These are phyloP conservation scores for Mesembryanthemum crystallinum DNA, from an alignment of 148 eudicot species.

Conservation along the genomic window DNA sequence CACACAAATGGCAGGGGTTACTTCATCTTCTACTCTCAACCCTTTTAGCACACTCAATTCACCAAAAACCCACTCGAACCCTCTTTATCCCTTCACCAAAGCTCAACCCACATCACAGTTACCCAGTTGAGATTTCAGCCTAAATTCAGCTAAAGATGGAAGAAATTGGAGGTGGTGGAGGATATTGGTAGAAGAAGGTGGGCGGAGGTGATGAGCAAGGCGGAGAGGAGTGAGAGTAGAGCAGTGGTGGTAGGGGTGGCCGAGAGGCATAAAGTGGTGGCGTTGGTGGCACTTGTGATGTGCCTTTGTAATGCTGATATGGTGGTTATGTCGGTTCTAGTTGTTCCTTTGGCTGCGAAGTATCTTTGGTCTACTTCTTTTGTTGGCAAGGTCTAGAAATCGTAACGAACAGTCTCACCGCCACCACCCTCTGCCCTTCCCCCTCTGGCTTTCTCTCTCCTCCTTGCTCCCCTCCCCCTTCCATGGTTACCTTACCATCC, in stretches of 20 bases:
- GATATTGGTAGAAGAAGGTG: conserved; percentile 5
- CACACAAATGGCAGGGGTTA: conserved; percentile 16
- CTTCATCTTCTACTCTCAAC: conserved; percentile 1
- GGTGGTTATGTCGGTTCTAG: conserved; percentile 86
- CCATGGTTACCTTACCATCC: too few species aligned
- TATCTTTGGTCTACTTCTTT: conserved; percentile 77
- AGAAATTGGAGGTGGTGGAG: background rate
- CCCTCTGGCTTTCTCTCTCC: too few species aligned
- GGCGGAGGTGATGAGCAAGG: conserved; percentile 15
- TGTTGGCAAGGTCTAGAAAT: conserved; percentile 50
- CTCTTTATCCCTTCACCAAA: background rate
- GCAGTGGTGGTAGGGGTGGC: conserved; percentile 15
- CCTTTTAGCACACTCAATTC: conserved; percentile 6
- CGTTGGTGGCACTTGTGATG: conserved; percentile 73
- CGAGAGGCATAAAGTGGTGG: conserved; percentile 75
- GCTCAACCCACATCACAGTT: background rate
- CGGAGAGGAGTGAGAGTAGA: conserved; percentile 26
- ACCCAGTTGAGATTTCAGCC: conserved; percentile 17
- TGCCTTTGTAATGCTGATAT: conserved; percentile 83
- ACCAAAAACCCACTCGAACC: background rate
- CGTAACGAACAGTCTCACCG: too few species aligned
- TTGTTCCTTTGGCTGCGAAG: conserved; percentile 75
- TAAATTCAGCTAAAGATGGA: conserved; percentile 16
- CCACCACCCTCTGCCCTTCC: too few species aligned
- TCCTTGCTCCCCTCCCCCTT: too few species aligned